Base-by-base conservation (phyloP, 768 basidiomycete species). In the Serendipita sp. region DNA sequence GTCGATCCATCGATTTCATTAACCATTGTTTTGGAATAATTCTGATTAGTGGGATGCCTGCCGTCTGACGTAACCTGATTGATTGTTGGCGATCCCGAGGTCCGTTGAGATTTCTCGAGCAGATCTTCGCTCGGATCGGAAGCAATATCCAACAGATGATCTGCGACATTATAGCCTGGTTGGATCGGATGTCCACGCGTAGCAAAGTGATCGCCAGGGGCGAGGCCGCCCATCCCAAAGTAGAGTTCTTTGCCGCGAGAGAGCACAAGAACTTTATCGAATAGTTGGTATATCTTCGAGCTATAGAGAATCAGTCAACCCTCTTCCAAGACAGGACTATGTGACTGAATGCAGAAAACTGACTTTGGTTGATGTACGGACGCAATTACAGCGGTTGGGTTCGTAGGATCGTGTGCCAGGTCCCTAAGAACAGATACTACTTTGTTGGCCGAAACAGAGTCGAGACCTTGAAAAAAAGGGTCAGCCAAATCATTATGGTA, bases 131-230 rank as follows among this genome's bases (percentile, higher is more conserved):
- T 80, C 0, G 83, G 78, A 58, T 83, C 82, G 69, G 83, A 86
- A 1, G 92, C 92, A 62, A 97, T 80, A 68, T 96, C 93, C 23
- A 97, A 78, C 10, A 96, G 79, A 69, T 94, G 89, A 71, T 97
- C 94, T 0, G 94, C 92, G 16, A 94, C 81, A 69, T 96, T 96
- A 75, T 94, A 93, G 0, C 90, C 91, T 58, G 83, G 67, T 70
- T 72, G 64, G 70, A 71, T 8, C 65, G 70, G 6, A 2, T 74
- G 67, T 3, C 79, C 78, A 27, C 75, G 72, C 23, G 68, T 74
- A 0, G 81, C 76, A 70, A 94, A 88, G 71, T 87, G 79, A 10
- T 81, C 79, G 0, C 79, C 81, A 0, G 92, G 90, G 0, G 80
- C 78, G 64, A 85, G 80, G 0, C 81, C 80, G 2, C 92, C 92